These are phyloP conservation scores for Pachyrhizus erosus DNA, from an alignment of 306 rosid genomes.

Conservation along the genomic window DNA sequence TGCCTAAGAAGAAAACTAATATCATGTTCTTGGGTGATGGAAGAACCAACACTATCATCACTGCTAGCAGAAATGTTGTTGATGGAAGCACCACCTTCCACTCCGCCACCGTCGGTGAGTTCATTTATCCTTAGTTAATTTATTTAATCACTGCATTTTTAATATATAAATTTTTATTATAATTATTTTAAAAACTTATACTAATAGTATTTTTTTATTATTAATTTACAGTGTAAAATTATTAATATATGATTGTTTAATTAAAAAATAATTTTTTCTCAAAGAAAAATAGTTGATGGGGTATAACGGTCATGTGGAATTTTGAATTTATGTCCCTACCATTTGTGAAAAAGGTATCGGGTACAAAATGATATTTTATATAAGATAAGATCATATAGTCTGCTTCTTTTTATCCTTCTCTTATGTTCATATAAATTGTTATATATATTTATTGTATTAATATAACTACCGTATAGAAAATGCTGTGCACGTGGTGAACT, in stretches of 20 bases:
- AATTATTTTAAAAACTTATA: no score
- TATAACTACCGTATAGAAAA: not conserved
- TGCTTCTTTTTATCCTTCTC: not conserved
- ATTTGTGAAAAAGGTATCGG: not conserved
- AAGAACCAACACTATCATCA: constrained; percentile 65
- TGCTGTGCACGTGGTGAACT: not conserved
- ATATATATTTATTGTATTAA: not conserved
- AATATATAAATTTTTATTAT: no score
- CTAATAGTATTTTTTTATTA: no score
- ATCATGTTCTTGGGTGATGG: constrained; percentile 91
- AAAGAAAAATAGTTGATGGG: no score
- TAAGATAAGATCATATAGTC: not conserved
- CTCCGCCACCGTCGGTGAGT: constrained; percentile 91
- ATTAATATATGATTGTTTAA: no score
- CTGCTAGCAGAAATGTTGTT: constrained; percentile 72
- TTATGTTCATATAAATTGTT: not conserved
- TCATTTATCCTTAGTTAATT: not conserved
- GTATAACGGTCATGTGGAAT: not conserved
- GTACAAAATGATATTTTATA: not conserved
- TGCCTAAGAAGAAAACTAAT: constrained; percentile 69
- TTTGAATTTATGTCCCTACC: not conserved
- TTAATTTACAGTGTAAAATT: no score
- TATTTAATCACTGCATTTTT: not conserved
- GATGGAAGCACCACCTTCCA: constrained; percentile 94
- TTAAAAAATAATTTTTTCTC: no score